phyloP scores from a whole-genome alignment of 2,329 filamentous ascomycete genomes.

The Ophiostoma sp. region DNA sequence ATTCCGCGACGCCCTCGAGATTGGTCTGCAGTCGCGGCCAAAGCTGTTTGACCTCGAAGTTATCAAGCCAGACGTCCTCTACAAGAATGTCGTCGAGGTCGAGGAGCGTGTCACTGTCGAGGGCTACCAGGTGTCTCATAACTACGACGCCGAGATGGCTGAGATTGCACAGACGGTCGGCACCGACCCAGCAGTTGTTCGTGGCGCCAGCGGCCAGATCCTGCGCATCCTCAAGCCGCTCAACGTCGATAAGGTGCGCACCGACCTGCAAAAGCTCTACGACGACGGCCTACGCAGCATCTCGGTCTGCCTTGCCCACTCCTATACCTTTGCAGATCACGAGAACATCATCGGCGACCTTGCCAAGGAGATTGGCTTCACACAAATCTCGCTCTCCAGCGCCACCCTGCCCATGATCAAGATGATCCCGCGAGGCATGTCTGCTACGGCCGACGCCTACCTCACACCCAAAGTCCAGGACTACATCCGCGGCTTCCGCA shows the following conservation, averaged over 20 bases:
- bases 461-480: conserved; percentile 69
- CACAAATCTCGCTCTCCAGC: conserved; percentile 48
- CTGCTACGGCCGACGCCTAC: conserved; percentile 72
- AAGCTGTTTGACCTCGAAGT: conserved; percentile 90
- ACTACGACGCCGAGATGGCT: conserved; percentile 66
- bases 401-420: conserved; percentile 68
- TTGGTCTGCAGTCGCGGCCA: conserved; percentile 89
- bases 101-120: conserved; percentile 88
- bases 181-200: conserved; percentile 36
- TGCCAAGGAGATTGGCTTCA: conserved; percentile 71
- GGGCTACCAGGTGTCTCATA: conserved; percentile 38
- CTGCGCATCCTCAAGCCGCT: conserved; percentile 54
- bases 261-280: conserved; percentile 60
- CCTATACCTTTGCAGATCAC: conserved; percentile 30
- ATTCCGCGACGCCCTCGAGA: conserved; percentile 82
- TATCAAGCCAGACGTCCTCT: conserved; percentile 80
- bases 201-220: conserved; percentile 57
- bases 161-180: conserved; percentile 49
- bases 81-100: conserved; percentile 79
- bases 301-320: conserved; percentile 40
- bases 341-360: conserved; percentile 26
- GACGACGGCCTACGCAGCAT: conserved; percentile 55
- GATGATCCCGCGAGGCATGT: conserved; percentile 67
- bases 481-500: conserved; percentile 67
- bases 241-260: conserved; percentile 54